phyloP scores from a whole-genome alignment of 345 rosid genomes.

The Kernera saxatilis region DNA sequence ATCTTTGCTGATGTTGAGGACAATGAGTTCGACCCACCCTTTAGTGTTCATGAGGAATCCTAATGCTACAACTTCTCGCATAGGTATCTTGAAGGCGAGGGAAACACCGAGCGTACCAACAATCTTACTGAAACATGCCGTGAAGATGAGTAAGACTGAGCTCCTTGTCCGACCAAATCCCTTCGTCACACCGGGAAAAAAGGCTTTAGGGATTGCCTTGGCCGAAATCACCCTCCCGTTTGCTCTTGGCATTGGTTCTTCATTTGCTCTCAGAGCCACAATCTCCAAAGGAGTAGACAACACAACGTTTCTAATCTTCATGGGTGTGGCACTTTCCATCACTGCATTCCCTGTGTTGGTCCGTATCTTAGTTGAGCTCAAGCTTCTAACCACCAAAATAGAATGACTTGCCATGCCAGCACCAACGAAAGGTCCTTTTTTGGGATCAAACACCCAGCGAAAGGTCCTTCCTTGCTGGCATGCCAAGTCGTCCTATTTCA shows the following conservation, averaged over 20 bases:
- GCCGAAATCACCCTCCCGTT: conserved; percentile 67
- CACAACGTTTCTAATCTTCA: conserved; percentile 54
- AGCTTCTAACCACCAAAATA: conserved; percentile 62
- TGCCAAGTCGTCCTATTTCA: conserved; percentile 65
- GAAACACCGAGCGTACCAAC: conserved; percentile 56
- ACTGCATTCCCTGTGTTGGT: conserved; percentile 75
- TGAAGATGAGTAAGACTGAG: conserved; percentile 53
- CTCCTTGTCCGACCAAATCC: conserved; percentile 44
- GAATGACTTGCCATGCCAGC: conserved; percentile 74
- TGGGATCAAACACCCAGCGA: conserved; percentile 62
- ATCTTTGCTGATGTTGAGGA: conserved; percentile 80
- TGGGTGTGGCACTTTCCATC: conserved; percentile 82
- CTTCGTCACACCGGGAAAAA: conserved; percentile 53
- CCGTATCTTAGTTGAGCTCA: conserved; percentile 68
- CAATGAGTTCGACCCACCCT: conserved; percentile 80
- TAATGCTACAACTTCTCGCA: conserved; percentile 46
- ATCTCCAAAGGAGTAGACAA: conserved; percentile 40
- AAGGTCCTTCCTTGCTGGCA: no score
- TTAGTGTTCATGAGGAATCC: conserved; percentile 83
- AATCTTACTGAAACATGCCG: conserved; percentile 78
- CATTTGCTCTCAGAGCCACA: conserved; percentile 37
- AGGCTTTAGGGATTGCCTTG: conserved; percentile 48
- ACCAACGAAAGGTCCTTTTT: conserved; percentile 64
- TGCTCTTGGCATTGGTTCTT: conserved; percentile 54
- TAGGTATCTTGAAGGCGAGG: conserved; percentile 45